A percentile compares a stretch with the other conserved stretches of the same genome.
Evolutionary conservation across 768 basidiomycete genomes (phyloP).

Genomic region (Lactarius psammicola): DNA sequence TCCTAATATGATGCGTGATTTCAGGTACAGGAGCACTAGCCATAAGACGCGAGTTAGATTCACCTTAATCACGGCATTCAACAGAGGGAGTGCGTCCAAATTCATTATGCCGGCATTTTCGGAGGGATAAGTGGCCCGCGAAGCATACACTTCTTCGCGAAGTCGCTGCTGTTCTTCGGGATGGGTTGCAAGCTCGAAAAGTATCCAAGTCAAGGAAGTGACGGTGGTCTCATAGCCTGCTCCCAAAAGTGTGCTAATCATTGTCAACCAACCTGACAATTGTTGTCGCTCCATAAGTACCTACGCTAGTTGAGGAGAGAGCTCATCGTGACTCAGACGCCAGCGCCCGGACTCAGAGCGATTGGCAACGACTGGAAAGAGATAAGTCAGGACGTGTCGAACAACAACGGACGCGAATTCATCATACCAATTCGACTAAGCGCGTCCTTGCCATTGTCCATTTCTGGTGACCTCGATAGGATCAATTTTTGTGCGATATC

Average conservation of each 20-base stretch:
- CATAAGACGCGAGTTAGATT: not conserved
- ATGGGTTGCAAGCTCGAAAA: slow-evolving; percentile 20
- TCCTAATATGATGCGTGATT: slow-evolving; percentile 27
- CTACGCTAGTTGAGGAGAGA: slow-evolving; percentile 19
- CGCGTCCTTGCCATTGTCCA: slow-evolving; percentile 10
- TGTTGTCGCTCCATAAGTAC: not conserved
- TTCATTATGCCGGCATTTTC: slow-evolving; percentile 1
- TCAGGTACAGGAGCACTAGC: not conserved
- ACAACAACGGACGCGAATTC: not conserved
- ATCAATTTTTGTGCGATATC: slow-evolving; percentile 18
- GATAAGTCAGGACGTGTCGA: not conserved
- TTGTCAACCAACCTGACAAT: not conserved
- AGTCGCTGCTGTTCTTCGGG: slow-evolving; percentile 20
- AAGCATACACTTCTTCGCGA: slow-evolving; percentile 25
- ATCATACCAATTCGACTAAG: slow-evolving; percentile 21
- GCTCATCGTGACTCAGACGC: slow-evolving; percentile 20
- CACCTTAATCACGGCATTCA: slow-evolving; percentile 28
- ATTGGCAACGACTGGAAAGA: slow-evolving; percentile 20
- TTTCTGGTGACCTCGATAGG: not conserved
- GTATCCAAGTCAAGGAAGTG: slow-evolving; percentile 22
- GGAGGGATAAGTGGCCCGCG: slow-evolving; percentile 1
- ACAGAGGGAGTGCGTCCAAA: slow-evolving; percentile 12
- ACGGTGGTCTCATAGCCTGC: slow-evolving; percentile 23
- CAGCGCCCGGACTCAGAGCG: slow-evolving; percentile 11
- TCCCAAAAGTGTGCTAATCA: slow-evolving; percentile 22